Conservation (phyloP, 495 filamentous ascomycete species). For the Neurospora sp. region DNA sequence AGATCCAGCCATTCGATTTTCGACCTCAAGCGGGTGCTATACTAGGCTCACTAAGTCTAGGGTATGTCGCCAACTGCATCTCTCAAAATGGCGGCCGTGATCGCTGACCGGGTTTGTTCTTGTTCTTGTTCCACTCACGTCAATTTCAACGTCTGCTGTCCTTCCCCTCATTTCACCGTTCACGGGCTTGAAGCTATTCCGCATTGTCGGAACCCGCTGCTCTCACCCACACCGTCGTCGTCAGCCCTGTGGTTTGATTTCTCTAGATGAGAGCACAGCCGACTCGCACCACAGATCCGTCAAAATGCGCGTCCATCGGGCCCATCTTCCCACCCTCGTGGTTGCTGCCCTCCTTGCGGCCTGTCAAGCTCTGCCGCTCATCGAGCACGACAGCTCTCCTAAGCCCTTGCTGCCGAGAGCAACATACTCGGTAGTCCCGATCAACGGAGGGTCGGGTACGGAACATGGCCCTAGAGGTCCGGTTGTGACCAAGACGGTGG, state of each 20-base stretch:
- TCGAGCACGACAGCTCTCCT: slow-evolving; percentile 1
- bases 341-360: slow-evolving; percentile 1
- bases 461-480: neutral
- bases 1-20: neutral
- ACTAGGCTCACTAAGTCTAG: neutral
- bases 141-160: neutral
- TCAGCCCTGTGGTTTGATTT: neutral
- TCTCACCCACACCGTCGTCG: neutral
- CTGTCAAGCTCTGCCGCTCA: slow-evolving; percentile 7
- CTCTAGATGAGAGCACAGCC: neutral
- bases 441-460: slow-evolving; percentile 15
- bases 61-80: neutral
- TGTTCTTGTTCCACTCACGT: neutral
- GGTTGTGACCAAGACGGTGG: slow-evolving; percentile 11
- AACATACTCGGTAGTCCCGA: slow-evolving; percentile 21
- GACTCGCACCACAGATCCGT: neutral
- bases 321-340: neutral
- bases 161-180: neutral
- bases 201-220: neutral
- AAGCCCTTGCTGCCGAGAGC: slow-evolving; percentile 12
- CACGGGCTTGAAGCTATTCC: neutral
- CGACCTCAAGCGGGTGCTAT: neutral
- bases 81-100: neutral
- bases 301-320: slow-evolving; percentile 13
- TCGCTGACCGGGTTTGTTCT: neutral